Evolutionary conservation across 305 asterid species (phyloP).

Genomic region (Solanum hybrid): DNA sequence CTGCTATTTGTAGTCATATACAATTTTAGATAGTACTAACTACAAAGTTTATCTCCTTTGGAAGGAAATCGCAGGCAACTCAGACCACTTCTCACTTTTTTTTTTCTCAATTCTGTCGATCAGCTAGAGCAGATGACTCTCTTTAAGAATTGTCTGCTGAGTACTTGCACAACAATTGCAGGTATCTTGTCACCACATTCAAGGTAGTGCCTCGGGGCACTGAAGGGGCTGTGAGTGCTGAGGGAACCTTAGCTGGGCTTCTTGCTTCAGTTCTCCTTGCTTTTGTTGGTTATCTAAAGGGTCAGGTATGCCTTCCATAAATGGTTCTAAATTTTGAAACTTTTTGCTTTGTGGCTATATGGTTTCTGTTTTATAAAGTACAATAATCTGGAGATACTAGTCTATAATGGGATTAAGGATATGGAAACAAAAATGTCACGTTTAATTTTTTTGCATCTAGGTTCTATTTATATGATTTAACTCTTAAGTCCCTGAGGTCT

Average conservation of each 20-base stretch:
- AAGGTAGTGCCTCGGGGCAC: slow-evolving; percentile 90
- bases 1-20: not conserved
- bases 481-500: not conserved
- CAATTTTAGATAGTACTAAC: not conserved
- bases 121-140: not conserved
- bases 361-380: not conserved
- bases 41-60: not conserved
- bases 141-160: not conserved
- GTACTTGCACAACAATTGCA: slow-evolving; percentile 15
- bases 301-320: slow-evolving; percentile 34
- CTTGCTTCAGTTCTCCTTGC: slow-evolving; percentile 80
- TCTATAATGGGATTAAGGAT: not conserved
- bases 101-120: not conserved
- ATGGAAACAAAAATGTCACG: not conserved
- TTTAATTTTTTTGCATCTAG: not conserved
- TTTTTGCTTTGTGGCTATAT: not conserved
- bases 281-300: slow-evolving; percentile 44
- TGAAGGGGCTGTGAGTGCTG: slow-evolving; percentile 88
- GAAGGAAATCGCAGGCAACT: not conserved
- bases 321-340: not conserved
- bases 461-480: not conserved
- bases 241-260: slow-evolving; percentile 83
- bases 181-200: slow-evolving; percentile 81
- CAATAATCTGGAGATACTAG: not conserved
- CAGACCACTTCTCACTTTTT: not conserved